phyloP scores from a whole-genome alignment of 208 protist genomes.

The Acanthamoeba lenticulata region DNA sequence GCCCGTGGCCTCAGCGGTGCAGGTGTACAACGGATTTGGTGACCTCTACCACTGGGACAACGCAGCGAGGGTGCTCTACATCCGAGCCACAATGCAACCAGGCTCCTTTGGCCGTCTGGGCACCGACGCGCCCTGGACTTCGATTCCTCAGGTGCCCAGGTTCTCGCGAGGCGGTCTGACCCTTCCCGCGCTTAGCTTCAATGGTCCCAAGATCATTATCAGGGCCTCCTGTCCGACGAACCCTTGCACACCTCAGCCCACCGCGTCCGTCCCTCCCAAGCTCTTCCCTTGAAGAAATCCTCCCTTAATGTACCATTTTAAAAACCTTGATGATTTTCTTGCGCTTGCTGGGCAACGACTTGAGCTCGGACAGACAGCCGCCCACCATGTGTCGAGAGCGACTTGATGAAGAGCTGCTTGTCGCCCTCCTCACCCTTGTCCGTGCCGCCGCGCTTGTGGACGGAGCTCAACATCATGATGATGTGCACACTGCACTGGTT shows the following conservation, averaged over 20 bases:
- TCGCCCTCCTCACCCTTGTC: no score
- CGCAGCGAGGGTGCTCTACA: background rate
- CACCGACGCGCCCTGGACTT: background rate
- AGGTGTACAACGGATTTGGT: background rate
- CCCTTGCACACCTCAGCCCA: background rate
- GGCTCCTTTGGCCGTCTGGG: background rate
- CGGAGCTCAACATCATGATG: no score
- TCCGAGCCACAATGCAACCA: constrained; percentile 30
- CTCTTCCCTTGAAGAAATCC: no score
- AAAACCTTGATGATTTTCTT: no score
- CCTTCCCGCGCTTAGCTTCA: background rate
- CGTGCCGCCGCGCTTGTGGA: no score
- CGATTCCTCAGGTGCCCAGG: background rate
- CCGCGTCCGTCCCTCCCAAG: background rate
- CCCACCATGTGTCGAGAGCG: no score
- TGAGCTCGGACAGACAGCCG: no score
- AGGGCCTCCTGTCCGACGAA: background rate
- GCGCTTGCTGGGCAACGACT: no score
- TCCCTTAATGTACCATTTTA: no score
- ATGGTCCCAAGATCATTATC: background rate
- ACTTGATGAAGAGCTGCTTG: no score
- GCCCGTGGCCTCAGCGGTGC: background rate
- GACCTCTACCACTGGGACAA: constrained; percentile 22
- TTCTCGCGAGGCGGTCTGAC: background rate
- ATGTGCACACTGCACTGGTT: no score